A percentile compares a stretch with the other conserved stretches of the same genome.
Conservation (phyloP, 148 eudicot genomes). For the Rhododendron henanense region DNA sequence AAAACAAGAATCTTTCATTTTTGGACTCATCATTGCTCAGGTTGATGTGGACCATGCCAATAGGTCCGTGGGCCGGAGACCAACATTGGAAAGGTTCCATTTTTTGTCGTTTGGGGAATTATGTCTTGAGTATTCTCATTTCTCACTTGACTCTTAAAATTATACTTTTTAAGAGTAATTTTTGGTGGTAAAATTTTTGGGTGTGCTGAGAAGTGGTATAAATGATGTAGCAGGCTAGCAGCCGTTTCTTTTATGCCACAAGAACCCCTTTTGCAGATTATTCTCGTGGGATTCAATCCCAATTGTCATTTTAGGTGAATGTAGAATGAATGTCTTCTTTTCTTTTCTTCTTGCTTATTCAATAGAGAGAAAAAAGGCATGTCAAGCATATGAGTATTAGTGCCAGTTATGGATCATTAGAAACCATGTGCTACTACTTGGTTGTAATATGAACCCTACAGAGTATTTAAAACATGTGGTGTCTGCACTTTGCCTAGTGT, state of each 20-base stretch:
- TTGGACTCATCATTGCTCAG: not conserved
- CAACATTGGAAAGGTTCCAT: not conserved
- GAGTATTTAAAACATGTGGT: not conserved
- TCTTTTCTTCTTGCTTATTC: not conserved
- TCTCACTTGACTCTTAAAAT: not conserved
- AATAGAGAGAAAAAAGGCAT: not conserved
- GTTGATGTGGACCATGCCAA: not conserved
- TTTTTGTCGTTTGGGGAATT: not conserved
- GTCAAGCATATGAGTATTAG: not conserved
- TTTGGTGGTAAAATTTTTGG: not conserved
- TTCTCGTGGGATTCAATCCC: not conserved
- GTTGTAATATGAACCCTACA: not conserved
- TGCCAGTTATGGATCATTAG: not conserved
- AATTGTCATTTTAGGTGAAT: not conserved
- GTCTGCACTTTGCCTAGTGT: not conserved
- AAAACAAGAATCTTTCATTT: not conserved
- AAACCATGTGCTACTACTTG: not conserved
- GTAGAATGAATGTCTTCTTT: not conserved
- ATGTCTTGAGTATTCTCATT: not conserved
- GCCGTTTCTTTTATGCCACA: not conserved
- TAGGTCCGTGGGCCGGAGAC: not conserved
- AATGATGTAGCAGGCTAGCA: not conserved
- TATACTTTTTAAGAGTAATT: not conserved
- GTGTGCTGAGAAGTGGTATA: not conserved
- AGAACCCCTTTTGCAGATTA: not conserved